Base-by-base conservation (phyloP, 2,329 filamentous ascomycete genomes). In the Pseudopyricularia javanii region DNA sequence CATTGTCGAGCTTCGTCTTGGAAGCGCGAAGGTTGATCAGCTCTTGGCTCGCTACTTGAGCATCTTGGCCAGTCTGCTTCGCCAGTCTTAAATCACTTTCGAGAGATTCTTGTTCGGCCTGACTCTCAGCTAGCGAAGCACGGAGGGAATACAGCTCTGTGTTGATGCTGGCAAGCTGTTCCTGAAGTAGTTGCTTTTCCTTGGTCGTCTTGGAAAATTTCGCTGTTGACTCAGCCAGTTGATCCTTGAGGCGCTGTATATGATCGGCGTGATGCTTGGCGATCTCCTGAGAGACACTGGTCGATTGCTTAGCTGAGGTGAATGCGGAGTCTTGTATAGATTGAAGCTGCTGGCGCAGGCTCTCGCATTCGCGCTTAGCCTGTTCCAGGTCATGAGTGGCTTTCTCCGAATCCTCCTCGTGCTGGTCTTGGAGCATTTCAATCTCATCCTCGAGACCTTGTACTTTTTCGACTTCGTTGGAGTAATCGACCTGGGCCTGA, bases 361-460 rank as follows among this genome's bases (percentile, higher is more conserved):
- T 59, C 35, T 71, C 68, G 52, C 71, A 73, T 57, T 76, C 69
- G 52, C 73, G 66, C 53, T 70, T 72, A 14, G 72, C 68, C 47
- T 68, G 66, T 50, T 68, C 62, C 9, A 76, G 62, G 47, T 75
- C 72, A 37, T 72, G 66, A 15, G 70, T 77, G 6, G 76, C 75
- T 54, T 79, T 76, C 57, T 84, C 79, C 45, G 76, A 76, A 63
- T 85, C 83, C 55, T 84, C 78, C 50, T 86, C 82, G 45, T 84
- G 66, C 35, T 75, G 78, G 22, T 75, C 73, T 63, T 89, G 85
- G 14, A 91, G 68, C 28, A 88, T 79, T 52, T 88, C 82, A n/a
- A 89, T 74, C 63, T 90, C 86, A 58, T 90, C 86, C 62, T 91
- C 85, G 20, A 91, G 65, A 7, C 76, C 75, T 54, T 85, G 79